Evolutionary conservation across 2,329 filamentous ascomycete genomes (phyloP).

Genomic region (Lecanosticta acicola): DNA sequence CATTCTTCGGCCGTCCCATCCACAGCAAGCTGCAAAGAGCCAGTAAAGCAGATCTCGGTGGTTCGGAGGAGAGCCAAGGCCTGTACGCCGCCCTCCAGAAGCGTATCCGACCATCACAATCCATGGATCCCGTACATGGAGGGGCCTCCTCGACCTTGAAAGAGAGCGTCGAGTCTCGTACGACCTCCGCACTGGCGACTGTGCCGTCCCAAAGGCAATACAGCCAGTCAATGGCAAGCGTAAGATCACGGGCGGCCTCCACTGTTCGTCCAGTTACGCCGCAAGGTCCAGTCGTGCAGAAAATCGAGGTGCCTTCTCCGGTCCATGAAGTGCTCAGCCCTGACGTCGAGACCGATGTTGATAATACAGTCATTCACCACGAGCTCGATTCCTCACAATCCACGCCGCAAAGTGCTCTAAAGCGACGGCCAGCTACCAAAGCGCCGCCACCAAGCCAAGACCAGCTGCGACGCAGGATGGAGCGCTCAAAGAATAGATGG

Average conservation of each 20-base stretch:
- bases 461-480: constrained; percentile 36
- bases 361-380: constrained; percentile 11
- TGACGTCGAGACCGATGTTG: constrained; percentile 2
- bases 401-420: constrained; percentile 15
- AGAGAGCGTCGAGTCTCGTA: neutral
- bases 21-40: constrained; percentile 25
- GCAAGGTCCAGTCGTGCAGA: constrained; percentile 13
- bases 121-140: constrained; percentile 6
- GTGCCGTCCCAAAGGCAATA: constrained; percentile 20
- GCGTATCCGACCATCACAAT: constrained; percentile 41
- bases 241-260: constrained; percentile 4
- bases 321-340: constrained; percentile 24
- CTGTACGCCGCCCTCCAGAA: constrained; percentile 56
- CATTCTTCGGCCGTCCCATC: constrained; percentile 29
- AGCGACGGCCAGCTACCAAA: constrained; percentile 20
- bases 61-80: constrained; percentile 50
- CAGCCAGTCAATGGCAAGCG: constrained; percentile 4
- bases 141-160: neutral
- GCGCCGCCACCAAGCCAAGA: constrained; percentile 33
- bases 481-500: constrained; percentile 39
- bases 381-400: constrained; percentile 3
- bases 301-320: constrained; percentile 21
- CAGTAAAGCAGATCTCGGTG: constrained; percentile 26
- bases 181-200: constrained; percentile 7
- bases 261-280: constrained; percentile 27